Evolutionary conservation across 164 flowering plant genomes (phyloP).

Genomic region (Amborella trichopoda): DNA sequence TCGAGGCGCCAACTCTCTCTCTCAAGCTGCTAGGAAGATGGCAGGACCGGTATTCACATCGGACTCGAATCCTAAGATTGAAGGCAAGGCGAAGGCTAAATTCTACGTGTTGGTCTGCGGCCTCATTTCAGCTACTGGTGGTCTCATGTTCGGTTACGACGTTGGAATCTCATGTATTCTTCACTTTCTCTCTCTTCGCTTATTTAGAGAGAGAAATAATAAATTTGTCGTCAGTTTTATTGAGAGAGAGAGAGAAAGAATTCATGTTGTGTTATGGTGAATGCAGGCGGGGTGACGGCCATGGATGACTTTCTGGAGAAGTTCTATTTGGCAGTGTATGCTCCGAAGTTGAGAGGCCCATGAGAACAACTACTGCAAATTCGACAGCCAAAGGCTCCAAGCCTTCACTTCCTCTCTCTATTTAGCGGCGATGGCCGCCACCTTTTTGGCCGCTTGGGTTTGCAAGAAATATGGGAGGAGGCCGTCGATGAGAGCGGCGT

Average conservation of each 20-base stretch:
- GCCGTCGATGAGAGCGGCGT: slow-evolving; percentile 39
- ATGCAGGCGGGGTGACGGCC: too few species aligned
- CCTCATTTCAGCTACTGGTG: slow-evolving; percentile 94
- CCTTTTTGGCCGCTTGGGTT: slow-evolving; percentile 36
- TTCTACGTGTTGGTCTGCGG: slow-evolving; percentile 86
- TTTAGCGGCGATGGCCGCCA: slow-evolving; percentile 45
- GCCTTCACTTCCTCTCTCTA: slow-evolving; percentile 73
- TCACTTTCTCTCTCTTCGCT: too few species aligned
- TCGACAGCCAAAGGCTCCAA: slow-evolving; percentile 40
- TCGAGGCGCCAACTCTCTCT: too few species aligned
- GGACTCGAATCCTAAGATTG: too few species aligned
- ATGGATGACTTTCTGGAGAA: slow-evolving; percentile 47
- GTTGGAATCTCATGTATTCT: slow-evolving; percentile 97
- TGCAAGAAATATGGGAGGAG: slow-evolving; percentile 33
- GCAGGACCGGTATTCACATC: too few species aligned
- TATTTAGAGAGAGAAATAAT: too few species aligned
- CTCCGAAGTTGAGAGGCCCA: slow-evolving; percentile 21
- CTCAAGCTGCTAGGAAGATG: too few species aligned
- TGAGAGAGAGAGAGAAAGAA: too few species aligned
- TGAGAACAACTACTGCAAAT: slow-evolving; percentile 62
- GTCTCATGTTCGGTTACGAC: slow-evolving; percentile 96
- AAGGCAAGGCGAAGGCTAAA: slow-evolving; percentile 82
- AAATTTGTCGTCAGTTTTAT: too few species aligned
- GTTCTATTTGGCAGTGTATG: slow-evolving; percentile 41
- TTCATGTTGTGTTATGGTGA: too few species aligned